phyloP scores from a whole-genome alignment of 805 yeast genomes.

The Candida incommunis region DNA sequence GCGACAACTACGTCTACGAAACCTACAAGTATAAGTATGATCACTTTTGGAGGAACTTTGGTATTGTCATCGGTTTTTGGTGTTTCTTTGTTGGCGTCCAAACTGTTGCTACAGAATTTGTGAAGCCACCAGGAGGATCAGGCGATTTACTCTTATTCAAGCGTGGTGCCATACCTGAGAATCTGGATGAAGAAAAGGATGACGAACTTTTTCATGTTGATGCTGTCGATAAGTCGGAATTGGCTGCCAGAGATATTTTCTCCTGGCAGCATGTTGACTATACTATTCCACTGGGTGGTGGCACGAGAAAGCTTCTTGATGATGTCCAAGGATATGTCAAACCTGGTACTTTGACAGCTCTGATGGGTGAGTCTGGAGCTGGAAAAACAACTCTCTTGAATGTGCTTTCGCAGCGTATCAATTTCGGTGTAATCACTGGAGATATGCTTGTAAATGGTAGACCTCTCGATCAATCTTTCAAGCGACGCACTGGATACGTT shows the following conservation, averaged over 20 bases:
- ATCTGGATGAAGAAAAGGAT: slow-evolving; percentile 23
- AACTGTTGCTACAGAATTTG: slow-evolving; percentile 20
- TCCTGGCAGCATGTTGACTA: slow-evolving; percentile 52
- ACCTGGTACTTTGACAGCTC: slow-evolving; percentile 70
- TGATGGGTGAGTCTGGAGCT: slow-evolving; percentile 83
- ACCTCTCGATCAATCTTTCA: slow-evolving; percentile 49
- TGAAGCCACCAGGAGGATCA: slow-evolving; percentile 18
- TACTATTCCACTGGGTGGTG: slow-evolving; percentile 32
- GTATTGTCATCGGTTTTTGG: slow-evolving; percentile 42
- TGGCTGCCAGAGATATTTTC: slow-evolving; percentile 34
- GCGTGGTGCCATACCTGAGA: slow-evolving; percentile 3
- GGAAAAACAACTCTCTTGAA: slow-evolving; percentile 71
- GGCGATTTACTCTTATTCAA: slow-evolving; percentile 20
- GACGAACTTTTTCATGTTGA: slow-evolving; percentile 20
- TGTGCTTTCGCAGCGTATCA: slow-evolving; percentile 56
- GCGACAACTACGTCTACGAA: slow-evolving; percentile 38
- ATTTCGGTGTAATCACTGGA: slow-evolving; percentile 58
- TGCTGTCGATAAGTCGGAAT: slow-evolving; percentile 14
- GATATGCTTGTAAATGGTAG: slow-evolving; percentile 61
- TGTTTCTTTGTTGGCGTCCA: slow-evolving; percentile 22
- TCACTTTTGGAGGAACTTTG: slow-evolving; percentile 75
- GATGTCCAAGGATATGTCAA: slow-evolving; percentile 58
- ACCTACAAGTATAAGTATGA: slow-evolving; percentile 37
- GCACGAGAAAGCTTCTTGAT: slow-evolving; percentile 25
- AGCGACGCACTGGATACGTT: slow-evolving; percentile 66